phyloP scores from a whole-genome alignment of 192 early-diverging fungal species.

The Coemansia furcata region DNA sequence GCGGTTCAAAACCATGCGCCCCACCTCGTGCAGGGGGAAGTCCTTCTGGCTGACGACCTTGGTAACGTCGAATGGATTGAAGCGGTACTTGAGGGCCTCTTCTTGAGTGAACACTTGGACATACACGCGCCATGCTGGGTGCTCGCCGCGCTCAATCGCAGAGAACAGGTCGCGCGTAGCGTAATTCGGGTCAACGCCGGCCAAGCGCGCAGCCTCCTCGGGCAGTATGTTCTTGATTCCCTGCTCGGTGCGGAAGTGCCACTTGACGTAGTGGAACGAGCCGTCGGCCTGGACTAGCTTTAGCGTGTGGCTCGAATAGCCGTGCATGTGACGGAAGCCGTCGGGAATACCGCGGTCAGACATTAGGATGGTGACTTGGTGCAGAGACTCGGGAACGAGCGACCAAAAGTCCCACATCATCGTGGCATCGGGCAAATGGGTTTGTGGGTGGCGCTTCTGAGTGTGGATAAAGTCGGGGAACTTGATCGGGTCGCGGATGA shows the following conservation, averaged over 20 bases:
- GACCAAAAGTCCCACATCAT: constrained; percentile 82
- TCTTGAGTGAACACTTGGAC: constrained; percentile 73
- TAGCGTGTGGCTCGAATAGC: constrained; percentile 75
- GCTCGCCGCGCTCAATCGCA: constrained; percentile 65
- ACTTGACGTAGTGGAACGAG: constrained; percentile 69
- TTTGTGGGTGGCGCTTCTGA: constrained; percentile 79
- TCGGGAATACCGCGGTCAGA: constrained; percentile 82
- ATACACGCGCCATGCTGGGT: constrained; percentile 70
- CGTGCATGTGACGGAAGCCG: constrained; percentile 81
- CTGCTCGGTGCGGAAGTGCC: constrained; percentile 79
- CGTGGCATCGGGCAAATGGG: constrained; percentile 66
- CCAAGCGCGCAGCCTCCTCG: constrained; percentile 61
- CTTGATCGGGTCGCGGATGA: constrained; percentile 75
- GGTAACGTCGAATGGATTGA: constrained; percentile 81
- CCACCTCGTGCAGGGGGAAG: constrained; percentile 72
- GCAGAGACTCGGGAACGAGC: constrained; percentile 70
- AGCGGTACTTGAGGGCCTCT: constrained; percentile 68
- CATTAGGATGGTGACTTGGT: constrained; percentile 78
- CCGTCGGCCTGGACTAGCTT: constrained; percentile 68
- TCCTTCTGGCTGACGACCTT: constrained; percentile 80
- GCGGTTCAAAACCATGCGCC: constrained; percentile 74
- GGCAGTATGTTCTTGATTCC: constrained; percentile 71
- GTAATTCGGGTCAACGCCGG: constrained; percentile 70
- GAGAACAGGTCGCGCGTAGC: constrained; percentile 74
- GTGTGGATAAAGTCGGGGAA: constrained; percentile 86